phyloP scores from a whole-genome alignment of 352 stramenopile species.

The Pythium rhizo-oryzae region DNA sequence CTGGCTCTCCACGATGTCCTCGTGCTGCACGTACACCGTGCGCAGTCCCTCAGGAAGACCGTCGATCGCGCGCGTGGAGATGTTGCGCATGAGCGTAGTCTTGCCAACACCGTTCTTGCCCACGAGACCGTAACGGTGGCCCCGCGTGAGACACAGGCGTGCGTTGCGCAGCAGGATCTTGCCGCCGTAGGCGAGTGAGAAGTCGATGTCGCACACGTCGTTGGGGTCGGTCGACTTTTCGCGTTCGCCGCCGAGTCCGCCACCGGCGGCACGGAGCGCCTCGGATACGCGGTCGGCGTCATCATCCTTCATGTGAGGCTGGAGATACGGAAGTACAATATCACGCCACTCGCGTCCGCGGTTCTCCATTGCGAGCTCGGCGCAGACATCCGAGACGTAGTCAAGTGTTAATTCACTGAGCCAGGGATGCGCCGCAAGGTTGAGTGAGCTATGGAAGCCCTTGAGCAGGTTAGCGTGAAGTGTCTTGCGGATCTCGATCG shows the following conservation, averaged over 20 bases:
- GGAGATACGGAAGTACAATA: slow-evolving; percentile 56
- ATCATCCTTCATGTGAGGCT: slow-evolving; percentile 55
- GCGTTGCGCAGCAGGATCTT: slow-evolving; percentile 93
- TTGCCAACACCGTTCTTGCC: slow-evolving; percentile 94
- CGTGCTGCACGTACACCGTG: slow-evolving; percentile 97
- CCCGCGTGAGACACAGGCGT: slow-evolving; percentile 90
- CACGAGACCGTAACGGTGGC: slow-evolving; percentile 94
- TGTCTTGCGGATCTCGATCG: slow-evolving; percentile 56
- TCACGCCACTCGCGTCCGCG: slow-evolving; percentile 56
- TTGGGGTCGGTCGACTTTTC: slow-evolving; percentile 66
- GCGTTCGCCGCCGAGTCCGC: slow-evolving; percentile 51
- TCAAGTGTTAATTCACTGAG: slow-evolving; percentile 57
- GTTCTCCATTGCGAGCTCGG: slow-evolving; percentile 60
- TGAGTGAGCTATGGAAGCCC: slow-evolving; percentile 47
- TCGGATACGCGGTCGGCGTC: slow-evolving; percentile 57
- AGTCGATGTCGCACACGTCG: slow-evolving; percentile 98
- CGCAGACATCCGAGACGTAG: slow-evolving; percentile 68
- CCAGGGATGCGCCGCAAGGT: slow-evolving; percentile 46
- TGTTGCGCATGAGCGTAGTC: slow-evolving; percentile 97
- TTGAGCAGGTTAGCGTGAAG: slow-evolving; percentile 49
- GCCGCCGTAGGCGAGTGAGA: slow-evolving; percentile 96
- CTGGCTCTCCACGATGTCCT: slow-evolving; percentile 35
- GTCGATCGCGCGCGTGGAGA: slow-evolving; percentile 96
- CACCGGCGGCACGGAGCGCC: slow-evolving; percentile 50
- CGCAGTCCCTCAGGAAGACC: slow-evolving; percentile 95